Evolutionary conservation across 1,139 yeast genomes (phyloP).

Genomic region (Hyphopichia fennica): DNA sequence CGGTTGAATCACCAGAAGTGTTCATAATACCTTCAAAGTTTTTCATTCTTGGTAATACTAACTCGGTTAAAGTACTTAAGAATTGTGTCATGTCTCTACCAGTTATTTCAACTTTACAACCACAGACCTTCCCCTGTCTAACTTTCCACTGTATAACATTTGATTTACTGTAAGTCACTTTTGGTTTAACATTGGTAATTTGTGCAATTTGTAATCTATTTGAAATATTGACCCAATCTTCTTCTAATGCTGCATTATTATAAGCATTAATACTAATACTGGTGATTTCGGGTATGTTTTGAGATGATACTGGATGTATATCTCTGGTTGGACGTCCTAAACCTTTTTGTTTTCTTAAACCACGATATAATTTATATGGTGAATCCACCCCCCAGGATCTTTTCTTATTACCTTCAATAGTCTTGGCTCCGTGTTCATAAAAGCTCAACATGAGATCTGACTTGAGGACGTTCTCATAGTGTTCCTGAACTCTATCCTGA

Average conservation of each 20-base stretch:
- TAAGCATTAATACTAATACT: conserved; percentile 73
- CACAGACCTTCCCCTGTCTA: conserved; percentile 88
- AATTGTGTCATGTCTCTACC: conserved; percentile 90
- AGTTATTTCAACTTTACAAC: conserved; percentile 75
- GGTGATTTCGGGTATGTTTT: conserved; percentile 70
- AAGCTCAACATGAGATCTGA: conserved; percentile 77
- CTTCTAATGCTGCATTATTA: conserved; percentile 71
- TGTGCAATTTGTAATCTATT: conserved; percentile 85
- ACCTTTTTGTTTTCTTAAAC: conserved; percentile 64
- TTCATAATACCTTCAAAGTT: conserved; percentile 78
- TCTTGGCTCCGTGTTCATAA: conserved; percentile 63
- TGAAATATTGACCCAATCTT: conserved; percentile 72
- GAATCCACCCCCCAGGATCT: conserved; percentile 88
- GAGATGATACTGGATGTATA: conserved; percentile 60
- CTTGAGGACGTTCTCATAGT: conserved; percentile 70
- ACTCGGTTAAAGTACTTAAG: conserved; percentile 79
- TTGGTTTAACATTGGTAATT: conserved; percentile 87
- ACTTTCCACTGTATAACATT: conserved; percentile 87
- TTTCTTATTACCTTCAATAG: conserved; percentile 64
- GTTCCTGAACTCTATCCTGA: conserved; percentile 80
- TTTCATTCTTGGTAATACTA: conserved; percentile 91
- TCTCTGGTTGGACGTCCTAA: conserved; percentile 70
- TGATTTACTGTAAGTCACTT: conserved; percentile 67
- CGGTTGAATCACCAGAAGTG: conserved; percentile 79
- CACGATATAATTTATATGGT: conserved; percentile 87